Evolutionary conservation across 345 rosid species (phyloP), one percentile per base, ranked within the genome.

Genomic region (Punica granatum): DNA sequence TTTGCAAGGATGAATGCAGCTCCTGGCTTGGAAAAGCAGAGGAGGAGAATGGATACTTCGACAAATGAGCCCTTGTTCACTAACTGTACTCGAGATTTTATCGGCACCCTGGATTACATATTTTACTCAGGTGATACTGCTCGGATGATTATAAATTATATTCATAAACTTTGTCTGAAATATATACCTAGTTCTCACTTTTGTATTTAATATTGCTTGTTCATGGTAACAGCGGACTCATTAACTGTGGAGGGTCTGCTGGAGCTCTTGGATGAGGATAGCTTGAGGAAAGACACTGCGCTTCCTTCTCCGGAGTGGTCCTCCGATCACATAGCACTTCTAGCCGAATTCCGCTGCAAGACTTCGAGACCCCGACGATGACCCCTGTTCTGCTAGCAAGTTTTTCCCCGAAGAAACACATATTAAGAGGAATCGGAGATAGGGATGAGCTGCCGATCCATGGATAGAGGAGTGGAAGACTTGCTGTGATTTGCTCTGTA

Each of bases 301-400:
- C 99, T 94, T 82, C 99, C 98, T 64, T 94, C 99, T 60, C 98
- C 99, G 9, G 98, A 94, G 73, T 94, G 99, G 98, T 94, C 99
- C 61, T 94, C 99, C 33, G 93, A 92, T 92, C 98, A 94, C 76
- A 82, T 86, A 73, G 99, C 99, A 54, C 94, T 94, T 25, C 74
- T 94, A 74, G 98, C 97, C 9, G 98, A 92, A 80, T 94, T 94
- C 73, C 92, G 93, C 69, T 92, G 93, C 90, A 83, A 84, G 82
- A 26, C 61, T 14, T 90, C 93, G 11, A 94, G 91, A 80, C 76
- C 86, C 66, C 86, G 98, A 78, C 98, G 97, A 70, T 91, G 90
- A 91, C 80, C 65, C 65, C 59, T 58, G 67, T 54, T 62, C 85
- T 70, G 66, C 81, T 78, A 76, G 14, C 75, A 11, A 18, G 36